Percentiles rank a stretch among this genome's conserved stretches.
Conservation (phyloP, 2,329 filamentous ascomycete genomes). For the Juglanconis sp. region DNA sequence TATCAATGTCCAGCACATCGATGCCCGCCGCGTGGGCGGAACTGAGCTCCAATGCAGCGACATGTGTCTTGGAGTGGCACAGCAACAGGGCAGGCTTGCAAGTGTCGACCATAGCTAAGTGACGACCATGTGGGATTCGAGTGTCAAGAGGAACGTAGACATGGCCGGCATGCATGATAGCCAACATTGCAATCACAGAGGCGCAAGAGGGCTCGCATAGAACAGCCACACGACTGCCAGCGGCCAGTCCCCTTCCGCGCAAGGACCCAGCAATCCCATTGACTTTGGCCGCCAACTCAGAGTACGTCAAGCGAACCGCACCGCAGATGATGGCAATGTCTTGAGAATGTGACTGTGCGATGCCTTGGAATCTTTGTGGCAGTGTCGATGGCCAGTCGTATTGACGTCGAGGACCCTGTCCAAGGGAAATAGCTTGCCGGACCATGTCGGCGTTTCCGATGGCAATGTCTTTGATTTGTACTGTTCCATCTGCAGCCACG, state of each 20-base stretch:
- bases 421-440: too few species aligned
- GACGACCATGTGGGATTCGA: neutral
- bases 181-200: neutral
- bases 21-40: too few species aligned
- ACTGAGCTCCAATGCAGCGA: too few species aligned
- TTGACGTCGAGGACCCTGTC: too few species aligned
- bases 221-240: neutral
- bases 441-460: too few species aligned
- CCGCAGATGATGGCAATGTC: too few species aligned
- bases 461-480: too few species aligned
- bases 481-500: too few species aligned
- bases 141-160: neutral
- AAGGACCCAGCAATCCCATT: neutral
- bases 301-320: neutral
- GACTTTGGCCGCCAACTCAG: neutral
- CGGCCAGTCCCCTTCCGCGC: neutral
- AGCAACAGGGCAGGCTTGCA: neutral
- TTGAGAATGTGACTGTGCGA: too few species aligned
- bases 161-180: neutral
- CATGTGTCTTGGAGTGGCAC: neutral
- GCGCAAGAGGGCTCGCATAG: neutral
- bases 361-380: too few species aligned
- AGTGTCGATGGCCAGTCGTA: too few species aligned
- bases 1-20: neutral
- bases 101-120: neutral